phyloP scores from a whole-genome alignment of 1,284 basidiomycete genomes.

The Anthracocystis panici-leucophaei region DNA sequence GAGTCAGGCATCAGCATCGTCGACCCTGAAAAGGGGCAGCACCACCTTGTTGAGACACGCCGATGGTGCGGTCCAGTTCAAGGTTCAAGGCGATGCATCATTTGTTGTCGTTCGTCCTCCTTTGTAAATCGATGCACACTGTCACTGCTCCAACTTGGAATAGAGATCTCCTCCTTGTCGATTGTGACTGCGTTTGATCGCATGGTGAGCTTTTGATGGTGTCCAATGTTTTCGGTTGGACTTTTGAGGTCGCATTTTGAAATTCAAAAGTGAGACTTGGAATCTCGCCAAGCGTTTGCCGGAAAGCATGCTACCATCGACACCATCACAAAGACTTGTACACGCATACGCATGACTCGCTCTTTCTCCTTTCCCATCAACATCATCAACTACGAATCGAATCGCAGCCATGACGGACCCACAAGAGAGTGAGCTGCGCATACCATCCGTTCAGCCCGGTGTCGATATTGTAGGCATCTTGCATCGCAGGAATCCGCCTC shows the following conservation, averaged over 20 bases:
- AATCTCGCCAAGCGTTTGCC: constrained; percentile 2
- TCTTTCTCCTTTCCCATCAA: background rate
- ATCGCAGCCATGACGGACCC: constrained; percentile 14
- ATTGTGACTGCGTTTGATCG: background rate
- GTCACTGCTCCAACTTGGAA: background rate
- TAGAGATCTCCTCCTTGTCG: background rate
- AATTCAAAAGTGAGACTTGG: background rate
- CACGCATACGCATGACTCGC: no score
- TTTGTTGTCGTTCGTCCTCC: constrained; percentile 40
- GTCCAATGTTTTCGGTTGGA: background rate
- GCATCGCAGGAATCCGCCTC: constrained; percentile 11
- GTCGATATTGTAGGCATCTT: constrained; percentile 27
- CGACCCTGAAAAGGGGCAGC: constrained; percentile 18
- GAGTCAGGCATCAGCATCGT: background rate
- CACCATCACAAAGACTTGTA: background rate
- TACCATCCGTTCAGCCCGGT: constrained; percentile 18
- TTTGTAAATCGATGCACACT: constrained; percentile 6
- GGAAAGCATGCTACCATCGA: background rate
- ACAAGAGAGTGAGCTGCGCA: constrained; percentile 15
- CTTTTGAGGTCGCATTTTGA: background rate
- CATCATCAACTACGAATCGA: background rate
- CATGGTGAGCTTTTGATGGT: background rate
- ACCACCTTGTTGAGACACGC: constrained; percentile 25
- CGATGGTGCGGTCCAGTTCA: constrained; percentile 25
- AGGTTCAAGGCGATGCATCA: background rate